phyloP scores from a whole-genome alignment of 345 rosid genomes.

The Brassica napus region Da-Ae NC_063437.1:4460501-4461000 shows the following conservation, averaged over 20 bases:
- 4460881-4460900: background rate
- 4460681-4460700: conserved; percentile 12
- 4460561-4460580: conserved; percentile 34
- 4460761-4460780: conserved; percentile 5
- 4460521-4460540: conserved; percentile 40
- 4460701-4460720: conserved; percentile 34
- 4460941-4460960: background rate
- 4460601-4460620: conserved; percentile 30
- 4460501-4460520: conserved; percentile 18
- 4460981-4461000: background rate
- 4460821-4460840: conserved; percentile 17
- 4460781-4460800: conserved; percentile 12
- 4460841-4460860: background rate
- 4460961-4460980: background rate
- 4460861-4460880: background rate
- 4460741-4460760: conserved; percentile 30
- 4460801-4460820: background rate
- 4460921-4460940: conserved; percentile 7
- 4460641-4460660: conserved; percentile 30
- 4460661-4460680: conserved; percentile 28
- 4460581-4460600: conserved; percentile 37
- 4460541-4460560: conserved; percentile 40
- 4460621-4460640: conserved; percentile 42
- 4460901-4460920: conserved; percentile 1
- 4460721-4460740: conserved; percentile 33